Evolutionary conservation across 139 green algal genomes (phyloP).

Genomic region (Chlamydomonas schloesseri): DNA sequence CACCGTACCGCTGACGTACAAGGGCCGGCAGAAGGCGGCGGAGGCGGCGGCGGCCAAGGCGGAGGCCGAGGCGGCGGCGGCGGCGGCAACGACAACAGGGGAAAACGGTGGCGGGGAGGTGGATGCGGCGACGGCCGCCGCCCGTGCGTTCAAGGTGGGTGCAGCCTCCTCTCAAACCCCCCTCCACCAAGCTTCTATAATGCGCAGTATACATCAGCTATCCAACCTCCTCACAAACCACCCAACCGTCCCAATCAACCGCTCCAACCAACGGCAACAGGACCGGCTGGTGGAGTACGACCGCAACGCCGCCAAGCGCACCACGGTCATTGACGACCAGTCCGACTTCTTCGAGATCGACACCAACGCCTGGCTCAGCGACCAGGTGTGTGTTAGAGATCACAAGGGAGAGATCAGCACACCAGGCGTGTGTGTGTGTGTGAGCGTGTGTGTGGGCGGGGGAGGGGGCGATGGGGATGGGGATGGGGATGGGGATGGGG

Average conservation of each 20-base stretch:
- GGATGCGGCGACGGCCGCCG: slow-evolving; percentile 16
- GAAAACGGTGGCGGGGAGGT: neutral
- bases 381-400: slow-evolving; percentile 74
- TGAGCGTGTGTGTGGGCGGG: no score
- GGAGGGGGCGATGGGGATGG: no score
- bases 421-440: no score
- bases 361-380: slow-evolving; percentile 89
- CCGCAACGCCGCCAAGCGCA: slow-evolving; percentile 83
- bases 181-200: no score
- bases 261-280: no score
- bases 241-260: no score
- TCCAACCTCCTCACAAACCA: no score
- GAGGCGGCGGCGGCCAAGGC: neutral
- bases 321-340: slow-evolving; percentile 94
- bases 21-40: slow-evolving; percentile 27
- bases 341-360: slow-evolving; percentile 96
- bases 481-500: no score
- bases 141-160: slow-evolving; percentile 31
- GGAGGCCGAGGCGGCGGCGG: neutral
- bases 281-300: slow-evolving; percentile 84
- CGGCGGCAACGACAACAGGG: neutral
- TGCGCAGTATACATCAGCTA: no score
- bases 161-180: neutral
- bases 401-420: no score
- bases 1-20: slow-evolving; percentile 65